Evolutionary conservation across 2,329 filamentous ascomycete species (phyloP), one percentile per base, ranked within the genome.

Genomic region (Beauveria rudraprayagi): DNA sequence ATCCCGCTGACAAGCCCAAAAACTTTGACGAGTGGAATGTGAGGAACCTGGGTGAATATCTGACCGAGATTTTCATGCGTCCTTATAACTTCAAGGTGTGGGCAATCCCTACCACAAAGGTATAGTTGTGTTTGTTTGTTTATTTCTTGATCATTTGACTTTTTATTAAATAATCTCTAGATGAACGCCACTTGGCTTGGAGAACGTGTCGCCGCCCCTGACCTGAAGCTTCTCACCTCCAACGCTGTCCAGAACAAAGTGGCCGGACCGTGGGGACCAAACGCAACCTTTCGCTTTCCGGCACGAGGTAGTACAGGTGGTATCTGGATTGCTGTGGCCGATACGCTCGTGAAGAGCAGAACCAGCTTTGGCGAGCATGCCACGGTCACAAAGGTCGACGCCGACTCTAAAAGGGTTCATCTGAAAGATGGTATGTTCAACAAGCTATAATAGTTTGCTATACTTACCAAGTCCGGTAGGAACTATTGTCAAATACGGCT

Each of bases 51-150:
- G 80, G 92, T 92, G 70, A 80, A 83, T 68, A 90, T 91, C 68
- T 96, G 70, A 91, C 91, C 64, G 85, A 96, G 75, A 80, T 91
- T 66, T 96, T 96, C 83, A 96, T 96, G 92, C 82, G 92, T 70
- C 92, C 92, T 56, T 96, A 96, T 83, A 96, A 96, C 84, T 96
- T 87, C 85, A 96, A 96, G 80, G 92, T 96, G 71, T 96, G 92
- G 92, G 92, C 91, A 65, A 90, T 96, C 67, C 92, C 92, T 54
- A 96, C 91, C 43, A 93, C 89, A 66, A 92, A 93, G 85, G 90
- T 92, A 17, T 9, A 10, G 5, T n/a, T 30, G 30, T 30, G 3
- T 1, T 16, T n/a, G n/a, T n/a, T 7, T 5, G 8, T 41, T 8
- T 8, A 5, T n/a, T n/a, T 8, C 40, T 41, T 30, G 30, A 11